Evolutionary conservation across 768 basidiomycete species (phyloP).

Genomic region (Terana coerulea): DNA sequence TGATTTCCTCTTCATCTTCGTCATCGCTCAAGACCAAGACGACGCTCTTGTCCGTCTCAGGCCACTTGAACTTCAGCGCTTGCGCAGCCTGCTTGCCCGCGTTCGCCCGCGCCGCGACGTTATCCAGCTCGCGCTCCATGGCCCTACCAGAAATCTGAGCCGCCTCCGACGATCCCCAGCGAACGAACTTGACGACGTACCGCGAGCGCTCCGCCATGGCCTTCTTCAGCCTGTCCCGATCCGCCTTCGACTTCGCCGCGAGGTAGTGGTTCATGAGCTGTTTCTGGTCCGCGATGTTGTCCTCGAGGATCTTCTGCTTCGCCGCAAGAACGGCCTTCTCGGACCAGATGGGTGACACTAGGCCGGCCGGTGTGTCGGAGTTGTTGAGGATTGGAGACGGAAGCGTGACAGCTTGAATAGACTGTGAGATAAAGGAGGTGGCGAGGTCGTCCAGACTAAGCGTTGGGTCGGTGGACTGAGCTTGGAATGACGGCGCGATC

Average conservation of each 20-base stretch:
- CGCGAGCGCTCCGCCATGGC: conserved; percentile 48
- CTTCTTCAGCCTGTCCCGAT: conserved; percentile 43
- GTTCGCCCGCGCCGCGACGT: background rate
- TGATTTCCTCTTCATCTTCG: conserved; percentile 32
- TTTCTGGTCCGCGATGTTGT: conserved; percentile 52
- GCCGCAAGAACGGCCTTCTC: conserved; percentile 33
- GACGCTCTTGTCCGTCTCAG: conserved; percentile 35
- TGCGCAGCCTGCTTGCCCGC: background rate
- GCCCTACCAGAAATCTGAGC: conserved; percentile 24
- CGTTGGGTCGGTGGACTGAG: background rate
- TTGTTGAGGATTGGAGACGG: conserved; percentile 5
- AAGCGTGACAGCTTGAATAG: conserved; percentile 42
- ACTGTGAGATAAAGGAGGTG: conserved; percentile 53
- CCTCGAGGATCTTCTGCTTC: conserved; percentile 44
- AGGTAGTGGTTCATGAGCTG: conserved; percentile 43
- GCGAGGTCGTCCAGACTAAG: conserved; percentile 47
- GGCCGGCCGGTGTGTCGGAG: conserved; percentile 4
- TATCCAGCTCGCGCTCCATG: conserved; percentile 32
- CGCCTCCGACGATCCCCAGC: background rate
- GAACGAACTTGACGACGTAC: conserved; percentile 29
- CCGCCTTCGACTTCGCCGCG: conserved; percentile 45
- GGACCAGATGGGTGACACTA: conserved; percentile 23
- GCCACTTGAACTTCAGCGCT: conserved; percentile 35
- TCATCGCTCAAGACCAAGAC: conserved; percentile 51
- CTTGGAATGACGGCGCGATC: too few species aligned